phyloP scores from a whole-genome alignment of 257 asterid species.

The Oldenlandia corymbosa region DNA sequence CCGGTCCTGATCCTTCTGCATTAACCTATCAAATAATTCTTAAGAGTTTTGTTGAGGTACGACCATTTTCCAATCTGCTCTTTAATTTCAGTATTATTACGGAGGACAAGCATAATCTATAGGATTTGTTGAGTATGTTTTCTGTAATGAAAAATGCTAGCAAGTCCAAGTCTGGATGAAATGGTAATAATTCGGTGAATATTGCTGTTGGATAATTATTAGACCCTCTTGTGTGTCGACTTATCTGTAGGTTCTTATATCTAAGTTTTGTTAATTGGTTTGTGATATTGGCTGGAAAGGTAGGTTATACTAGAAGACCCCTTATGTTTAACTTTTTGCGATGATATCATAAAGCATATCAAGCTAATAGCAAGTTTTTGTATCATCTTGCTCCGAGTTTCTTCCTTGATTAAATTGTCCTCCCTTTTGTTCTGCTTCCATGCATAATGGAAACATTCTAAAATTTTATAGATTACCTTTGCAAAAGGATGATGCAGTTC shows the following conservation, averaged over 20 bases:
- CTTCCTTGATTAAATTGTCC: neutral
- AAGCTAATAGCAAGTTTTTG: neutral
- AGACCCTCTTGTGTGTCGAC: neutral
- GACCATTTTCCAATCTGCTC: neutral
- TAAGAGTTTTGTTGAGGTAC: constrained; percentile 79
- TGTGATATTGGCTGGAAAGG: neutral
- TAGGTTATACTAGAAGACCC: neutral
- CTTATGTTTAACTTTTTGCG: neutral
- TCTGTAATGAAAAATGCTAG: no score
- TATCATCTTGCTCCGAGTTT: neutral
- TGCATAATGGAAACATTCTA: neutral
- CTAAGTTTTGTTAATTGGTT: neutral
- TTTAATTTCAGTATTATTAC: no score
- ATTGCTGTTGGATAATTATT: neutral
- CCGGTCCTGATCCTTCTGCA: constrained; percentile 98
- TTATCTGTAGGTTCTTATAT: neutral
- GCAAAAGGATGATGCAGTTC: no score
- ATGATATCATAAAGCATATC: neutral
- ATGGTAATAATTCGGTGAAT: neutral
- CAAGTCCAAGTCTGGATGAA: no score
- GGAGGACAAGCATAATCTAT: no score
- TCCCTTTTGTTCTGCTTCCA: neutral
- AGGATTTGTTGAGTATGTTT: no score
- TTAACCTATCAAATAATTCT: constrained; percentile 88
- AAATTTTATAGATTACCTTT: no score